phyloP scores from a whole-genome alignment of 352 stramenopile species.

The Globisporangium irregulare region DNA sequence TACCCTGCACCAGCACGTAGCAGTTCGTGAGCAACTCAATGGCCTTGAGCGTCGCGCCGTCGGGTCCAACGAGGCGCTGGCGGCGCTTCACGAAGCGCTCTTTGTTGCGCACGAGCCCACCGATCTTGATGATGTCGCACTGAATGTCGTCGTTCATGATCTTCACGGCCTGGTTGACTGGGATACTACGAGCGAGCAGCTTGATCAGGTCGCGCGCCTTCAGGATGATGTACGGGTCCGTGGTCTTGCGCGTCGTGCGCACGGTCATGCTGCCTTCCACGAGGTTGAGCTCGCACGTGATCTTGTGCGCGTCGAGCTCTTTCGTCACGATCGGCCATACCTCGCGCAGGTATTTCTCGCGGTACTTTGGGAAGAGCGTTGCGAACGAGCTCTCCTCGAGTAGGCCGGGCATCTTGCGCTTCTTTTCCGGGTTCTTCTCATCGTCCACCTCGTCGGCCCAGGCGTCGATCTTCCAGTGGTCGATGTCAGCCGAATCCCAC shows the following conservation, averaged over 20 bases:
- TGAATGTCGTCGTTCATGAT: constrained; percentile 98
- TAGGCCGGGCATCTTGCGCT: constrained; percentile 74
- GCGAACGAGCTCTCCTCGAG: constrained; percentile 99
- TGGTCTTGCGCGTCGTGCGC: constrained; percentile 95
- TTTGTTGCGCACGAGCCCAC: constrained; percentile 98
- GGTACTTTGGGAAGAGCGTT: constrained; percentile 99
- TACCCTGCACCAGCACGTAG: constrained; percentile 99
- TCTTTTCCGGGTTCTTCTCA: constrained; percentile 74
- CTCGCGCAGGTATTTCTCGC: constrained; percentile 99
- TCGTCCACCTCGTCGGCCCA: constrained; percentile 77
- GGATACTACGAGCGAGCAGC: constrained; percentile 96
- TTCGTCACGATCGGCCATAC: constrained; percentile 98
- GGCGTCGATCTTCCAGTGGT: constrained; percentile 98
- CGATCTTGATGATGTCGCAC: constrained; percentile 99
- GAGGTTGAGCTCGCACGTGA: constrained; percentile 98
- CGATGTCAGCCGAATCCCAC: constrained; percentile 97
- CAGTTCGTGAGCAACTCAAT: constrained; percentile 99
- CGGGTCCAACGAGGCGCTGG: constrained; percentile 96
- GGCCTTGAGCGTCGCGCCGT: constrained; percentile 96
- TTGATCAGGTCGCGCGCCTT: constrained; percentile 99
- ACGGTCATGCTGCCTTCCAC: constrained; percentile 94
- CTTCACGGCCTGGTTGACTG: constrained; percentile 95
- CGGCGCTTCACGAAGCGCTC: constrained; percentile 99
- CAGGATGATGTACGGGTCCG: constrained; percentile 97
- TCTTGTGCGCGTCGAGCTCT: constrained; percentile 92